Percentiles rank a stretch among this genome's conserved stretches.
These are phyloP conservation scores for Phalaenopsis equestris DNA, from an alignment of 106 monocot genomes.

Conservation along the genomic window DNA sequence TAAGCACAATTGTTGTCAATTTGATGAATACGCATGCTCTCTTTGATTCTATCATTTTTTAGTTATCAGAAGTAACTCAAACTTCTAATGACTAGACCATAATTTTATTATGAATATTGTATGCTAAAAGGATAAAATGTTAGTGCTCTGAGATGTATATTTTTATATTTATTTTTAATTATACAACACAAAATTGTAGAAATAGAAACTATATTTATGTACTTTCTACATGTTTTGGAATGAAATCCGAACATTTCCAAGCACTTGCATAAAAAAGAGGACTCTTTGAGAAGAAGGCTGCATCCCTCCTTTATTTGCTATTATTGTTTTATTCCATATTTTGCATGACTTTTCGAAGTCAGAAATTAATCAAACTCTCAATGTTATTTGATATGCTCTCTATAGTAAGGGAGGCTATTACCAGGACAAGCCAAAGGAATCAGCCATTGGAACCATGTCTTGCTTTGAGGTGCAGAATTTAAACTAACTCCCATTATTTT, in stretches of 20 bases:
- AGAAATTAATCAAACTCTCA: too few species aligned
- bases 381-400: neutral
- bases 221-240: neutral
- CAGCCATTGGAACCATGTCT: slow-evolving; percentile 4
- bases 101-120: neutral
- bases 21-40: too few species aligned
- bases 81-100: neutral
- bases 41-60: too few species aligned
- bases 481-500: neutral
- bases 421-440: slow-evolving; percentile 15
- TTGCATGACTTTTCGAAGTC: too few species aligned
- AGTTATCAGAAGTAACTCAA: neutral
- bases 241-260: too few species aligned
- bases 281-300: too few species aligned
- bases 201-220: neutral
- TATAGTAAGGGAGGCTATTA: slow-evolving; percentile 18
- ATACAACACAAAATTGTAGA: neutral
- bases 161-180: neutral
- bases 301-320: too few species aligned
- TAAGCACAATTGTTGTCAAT: too few species aligned
- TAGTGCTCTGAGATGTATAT: neutral
- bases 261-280: neutral
- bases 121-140: neutral
- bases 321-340: too few species aligned
- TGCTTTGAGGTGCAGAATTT: slow-evolving; percentile 18